Percentiles rank a stretch among this genome's conserved stretches.
Conservation (phyloP, 1,284 basidiomycete genomes). For the Hypsizygus ulmarius region DNA sequence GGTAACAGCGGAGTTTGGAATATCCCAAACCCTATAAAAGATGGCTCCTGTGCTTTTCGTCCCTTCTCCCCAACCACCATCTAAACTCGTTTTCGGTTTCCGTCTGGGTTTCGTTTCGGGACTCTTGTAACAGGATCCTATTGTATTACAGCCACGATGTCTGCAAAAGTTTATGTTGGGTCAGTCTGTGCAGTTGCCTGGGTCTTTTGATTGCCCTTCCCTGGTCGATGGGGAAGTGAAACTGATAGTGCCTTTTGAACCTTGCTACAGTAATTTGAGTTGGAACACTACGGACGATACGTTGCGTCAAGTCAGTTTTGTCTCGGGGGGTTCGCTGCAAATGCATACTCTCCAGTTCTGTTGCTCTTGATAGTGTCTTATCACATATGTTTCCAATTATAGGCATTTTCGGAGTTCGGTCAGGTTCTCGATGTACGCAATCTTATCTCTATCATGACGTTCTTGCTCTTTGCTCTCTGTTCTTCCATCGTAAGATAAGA, state of each 20-base stretch:
- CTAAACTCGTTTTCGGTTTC: conserved; percentile 49
- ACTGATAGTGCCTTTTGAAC: conserved; percentile 49
- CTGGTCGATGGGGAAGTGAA: conserved; percentile 42
- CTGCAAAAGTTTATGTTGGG: conserved; percentile 84
- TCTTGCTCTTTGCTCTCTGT: conserved; percentile 16
- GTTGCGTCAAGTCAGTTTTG: conserved; percentile 77
- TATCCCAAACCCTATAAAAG: conserved; percentile 47
- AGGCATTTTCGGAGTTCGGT: conserved; percentile 73
- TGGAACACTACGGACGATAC: conserved; percentile 94
- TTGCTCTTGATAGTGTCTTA: conserved; percentile 33
- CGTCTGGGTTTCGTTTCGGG: conserved; percentile 38
- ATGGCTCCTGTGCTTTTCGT: conserved; percentile 26
- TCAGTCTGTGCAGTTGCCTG: conserved; percentile 57
- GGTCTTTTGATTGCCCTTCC: conserved; percentile 41
- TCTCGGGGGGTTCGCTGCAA: conserved; percentile 31
- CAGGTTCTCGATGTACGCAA: conserved; percentile 75
- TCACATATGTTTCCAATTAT: conserved; percentile 41
- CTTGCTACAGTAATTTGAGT: conserved; percentile 76
- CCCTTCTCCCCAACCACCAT: conserved; percentile 42
- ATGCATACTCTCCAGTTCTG: conserved; percentile 35
- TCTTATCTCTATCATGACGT: conserved; percentile 36
- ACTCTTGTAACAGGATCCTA: conserved; percentile 45
- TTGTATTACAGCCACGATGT: conserved; percentile 48
- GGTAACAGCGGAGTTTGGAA: conserved; percentile 51
- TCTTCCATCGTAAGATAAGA: conserved; percentile 21